Conservation (phyloP, 805 yeast genomes). For the Candida khao-thaluensis region DNA sequence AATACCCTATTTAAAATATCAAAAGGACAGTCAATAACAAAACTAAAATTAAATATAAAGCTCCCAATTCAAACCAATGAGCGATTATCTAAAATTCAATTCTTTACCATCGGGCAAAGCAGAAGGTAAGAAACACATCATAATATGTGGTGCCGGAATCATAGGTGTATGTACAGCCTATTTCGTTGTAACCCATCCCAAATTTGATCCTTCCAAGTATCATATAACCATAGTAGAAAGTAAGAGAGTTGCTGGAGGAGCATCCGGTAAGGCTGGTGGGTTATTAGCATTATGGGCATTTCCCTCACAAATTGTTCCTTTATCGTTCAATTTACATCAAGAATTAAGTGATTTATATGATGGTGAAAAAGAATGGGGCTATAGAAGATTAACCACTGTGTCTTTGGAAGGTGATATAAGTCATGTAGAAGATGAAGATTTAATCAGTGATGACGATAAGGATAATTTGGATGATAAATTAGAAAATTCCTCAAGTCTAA, state of each 20-base stretch:
- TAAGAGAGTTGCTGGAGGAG: conserved; percentile 94
- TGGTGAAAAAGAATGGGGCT: conserved; percentile 93
- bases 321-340: conserved; percentile 82
- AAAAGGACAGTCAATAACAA: too few species aligned
- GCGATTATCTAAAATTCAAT: conserved; percentile 31
- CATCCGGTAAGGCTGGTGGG: conserved; percentile 97
- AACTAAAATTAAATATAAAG: too few species aligned
- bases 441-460: conserved; percentile 21
- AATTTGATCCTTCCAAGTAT: conserved; percentile 66
- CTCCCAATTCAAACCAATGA: conserved; percentile 22
- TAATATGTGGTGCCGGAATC: conserved; percentile 93
- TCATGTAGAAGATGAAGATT: conserved; percentile 24
- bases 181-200: conserved; percentile 79
- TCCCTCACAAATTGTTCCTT: conserved; percentile 89
- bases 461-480: conserved; percentile 19
- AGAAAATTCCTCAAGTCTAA: conserved; percentile 18
- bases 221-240: conserved; percentile 86
- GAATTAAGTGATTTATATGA: conserved; percentile 72
- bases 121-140: conserved; percentile 68
- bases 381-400: conserved; percentile 82
- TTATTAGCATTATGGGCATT: conserved; percentile 94
- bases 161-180: conserved; percentile 95
- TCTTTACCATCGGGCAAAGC: conserved; percentile 48
- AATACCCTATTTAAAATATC: too few species aligned
- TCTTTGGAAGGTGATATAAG: conserved; percentile 80